phyloP scores from a whole-genome alignment of 2,329 filamentous ascomycete genomes.

The Ambrosiella xylebori region DNA sequence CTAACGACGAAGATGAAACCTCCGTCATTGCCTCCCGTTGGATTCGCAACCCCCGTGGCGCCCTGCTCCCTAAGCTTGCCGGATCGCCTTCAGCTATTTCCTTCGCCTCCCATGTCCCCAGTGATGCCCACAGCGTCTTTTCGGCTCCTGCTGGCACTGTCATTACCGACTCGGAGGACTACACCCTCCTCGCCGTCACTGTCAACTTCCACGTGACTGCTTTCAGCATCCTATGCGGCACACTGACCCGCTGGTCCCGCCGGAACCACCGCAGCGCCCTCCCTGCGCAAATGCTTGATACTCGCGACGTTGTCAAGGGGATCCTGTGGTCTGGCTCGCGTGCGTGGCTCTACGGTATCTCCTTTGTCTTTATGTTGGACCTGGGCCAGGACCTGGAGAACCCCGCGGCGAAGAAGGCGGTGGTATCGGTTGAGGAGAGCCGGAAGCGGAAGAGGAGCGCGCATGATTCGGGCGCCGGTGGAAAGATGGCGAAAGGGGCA shows the following conservation, averaged over 20 bases:
- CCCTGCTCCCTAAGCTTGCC: conserved; percentile 51
- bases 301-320: conserved; percentile 68
- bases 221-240: conserved; percentile 62
- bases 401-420: conserved; percentile 18
- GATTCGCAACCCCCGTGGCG: conserved; percentile 54
- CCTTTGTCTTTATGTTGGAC: conserved; percentile 87
- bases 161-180: conserved; percentile 24
- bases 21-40: conserved; percentile 37
- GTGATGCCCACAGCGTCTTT: conserved; percentile 15
- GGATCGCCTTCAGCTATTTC: conserved; percentile 49
- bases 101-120: conserved; percentile 38
- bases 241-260: conserved; percentile 69
- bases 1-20: conserved; percentile 22
- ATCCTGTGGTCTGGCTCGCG: conserved; percentile 66
- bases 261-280: conserved; percentile 62
- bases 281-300: conserved; percentile 54
- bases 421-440: conserved; percentile 20
- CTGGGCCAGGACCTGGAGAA: conserved; percentile 48
- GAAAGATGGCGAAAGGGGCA: conserved; percentile 30
- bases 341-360: conserved; percentile 73
- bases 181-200: conserved; percentile 36
- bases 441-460: conserved; percentile 39
- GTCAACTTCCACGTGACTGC: conserved; percentile 48
- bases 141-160: conserved; percentile 15
- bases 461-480: conserved; percentile 33